A percentile compares a stretch with the other conserved stretches of the same genome.
These are phyloP conservation scores for Hyphopichia homilentoma DNA, from an alignment of 805 yeast species.

Conservation along the genomic window DNA sequence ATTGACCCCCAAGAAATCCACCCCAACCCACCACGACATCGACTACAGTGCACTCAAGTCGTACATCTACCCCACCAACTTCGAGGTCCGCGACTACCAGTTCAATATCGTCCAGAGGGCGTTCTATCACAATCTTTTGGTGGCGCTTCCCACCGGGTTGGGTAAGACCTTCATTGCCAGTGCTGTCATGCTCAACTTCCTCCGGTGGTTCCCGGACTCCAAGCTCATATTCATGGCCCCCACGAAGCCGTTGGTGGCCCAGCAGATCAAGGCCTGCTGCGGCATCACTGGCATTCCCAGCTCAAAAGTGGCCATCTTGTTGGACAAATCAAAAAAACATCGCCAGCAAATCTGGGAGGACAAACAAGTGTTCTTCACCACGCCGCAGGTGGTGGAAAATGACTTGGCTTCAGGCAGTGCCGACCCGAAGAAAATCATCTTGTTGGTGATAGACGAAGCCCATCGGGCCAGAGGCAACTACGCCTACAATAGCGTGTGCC, in stretches of 20 bases:
- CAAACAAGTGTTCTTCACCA: conserved; percentile 82
- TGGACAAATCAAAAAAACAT: conserved; percentile 54
- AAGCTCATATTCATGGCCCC: conserved; percentile 96
- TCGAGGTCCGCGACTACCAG: conserved; percentile 85
- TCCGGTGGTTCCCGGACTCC: conserved; percentile 75
- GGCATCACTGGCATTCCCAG: conserved; percentile 81
- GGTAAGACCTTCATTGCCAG: conserved; percentile 97
- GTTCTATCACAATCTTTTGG: conserved; percentile 67
- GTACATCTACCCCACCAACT: conserved; percentile 82
- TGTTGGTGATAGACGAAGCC: conserved; percentile 91
- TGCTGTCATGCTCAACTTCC: conserved; percentile 86
- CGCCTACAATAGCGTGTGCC: conserved; percentile 82
- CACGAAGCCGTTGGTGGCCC: conserved; percentile 92
- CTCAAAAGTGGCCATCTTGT: conserved; percentile 70
- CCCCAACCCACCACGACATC: conserved; percentile 23
- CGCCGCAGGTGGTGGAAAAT: conserved; percentile 95
- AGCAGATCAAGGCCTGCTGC: conserved; percentile 90
- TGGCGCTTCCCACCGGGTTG: conserved; percentile 95
- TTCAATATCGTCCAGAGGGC: conserved; percentile 72
- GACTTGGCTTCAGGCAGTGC: conserved; percentile 74
- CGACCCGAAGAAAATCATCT: conserved; percentile 69
- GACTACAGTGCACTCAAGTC: conserved; percentile 23
- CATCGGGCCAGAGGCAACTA: conserved; percentile 90
- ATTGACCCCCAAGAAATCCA: conserved; percentile 3
- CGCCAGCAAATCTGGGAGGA: conserved; percentile 75